A percentile compares a stretch with the other conserved stretches of the same genome.
phyloP scores from a whole-genome alignment of 2,329 filamentous ascomycete genomes.

The Zalaria obscura region DNA sequence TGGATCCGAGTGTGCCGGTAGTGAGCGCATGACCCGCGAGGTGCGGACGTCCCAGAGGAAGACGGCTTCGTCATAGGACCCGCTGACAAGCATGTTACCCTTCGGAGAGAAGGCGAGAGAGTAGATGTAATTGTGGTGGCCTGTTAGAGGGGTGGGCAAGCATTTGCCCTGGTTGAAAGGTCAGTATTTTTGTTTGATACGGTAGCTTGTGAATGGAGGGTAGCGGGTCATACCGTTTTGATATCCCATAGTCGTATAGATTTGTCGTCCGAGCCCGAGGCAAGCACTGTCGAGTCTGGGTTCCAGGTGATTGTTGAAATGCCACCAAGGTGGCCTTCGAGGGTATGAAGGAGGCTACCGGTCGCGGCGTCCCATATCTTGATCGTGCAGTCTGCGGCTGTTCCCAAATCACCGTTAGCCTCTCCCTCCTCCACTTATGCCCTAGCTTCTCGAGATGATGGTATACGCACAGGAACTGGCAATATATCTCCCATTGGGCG shows the following conservation, averaged over 20 bases:
- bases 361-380: constrained; percentile 79
- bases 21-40: constrained; percentile 70
- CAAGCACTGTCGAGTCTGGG: constrained; percentile 74
- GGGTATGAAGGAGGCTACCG: constrained; percentile 68
- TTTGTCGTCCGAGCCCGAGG: constrained; percentile 92
- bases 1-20: constrained; percentile 90
- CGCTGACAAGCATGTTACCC: constrained; percentile 89
- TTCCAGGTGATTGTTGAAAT: constrained; percentile 91
- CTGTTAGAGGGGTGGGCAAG: constrained; percentile 50
- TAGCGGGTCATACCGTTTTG: constrained; percentile 25
- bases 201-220: neutral
- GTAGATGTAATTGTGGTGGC: constrained; percentile 95
- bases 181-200: neutral
- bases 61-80: constrained; percentile 92
- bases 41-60: constrained; percentile 93
- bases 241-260: constrained; percentile 84
- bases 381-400: constrained; percentile 69
- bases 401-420: constrained; percentile 2
- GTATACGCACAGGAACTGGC: constrained; percentile 56
- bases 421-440: neutral
- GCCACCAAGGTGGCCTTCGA: constrained; percentile 86
- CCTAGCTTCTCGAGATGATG: neutral
- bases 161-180: constrained; percentile 32
- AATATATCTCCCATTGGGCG: constrained; percentile 78
- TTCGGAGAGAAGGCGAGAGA: constrained; percentile 93